Evolutionary conservation across 2,329 filamentous ascomycete genomes (phyloP).

Genomic region (Ophiostoma himal-ulmi): DNA sequence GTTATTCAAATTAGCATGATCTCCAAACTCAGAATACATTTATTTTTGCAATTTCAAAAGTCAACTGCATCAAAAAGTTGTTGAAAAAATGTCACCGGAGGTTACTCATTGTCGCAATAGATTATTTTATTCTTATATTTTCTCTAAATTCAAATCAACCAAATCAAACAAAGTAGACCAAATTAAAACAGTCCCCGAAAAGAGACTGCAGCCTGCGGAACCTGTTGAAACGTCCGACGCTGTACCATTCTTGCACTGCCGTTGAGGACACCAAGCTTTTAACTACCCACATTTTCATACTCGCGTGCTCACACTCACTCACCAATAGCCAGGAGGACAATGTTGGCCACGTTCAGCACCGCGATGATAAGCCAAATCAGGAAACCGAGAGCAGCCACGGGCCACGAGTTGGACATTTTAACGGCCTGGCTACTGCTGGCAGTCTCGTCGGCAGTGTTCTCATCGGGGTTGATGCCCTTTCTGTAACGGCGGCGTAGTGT

Average conservation of each 20-base stretch:
- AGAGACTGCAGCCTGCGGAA: neutral
- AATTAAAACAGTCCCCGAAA: neutral
- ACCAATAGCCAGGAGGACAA: conserved; percentile 56
- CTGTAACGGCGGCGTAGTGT: conserved; percentile 25
- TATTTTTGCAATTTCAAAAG: no score
- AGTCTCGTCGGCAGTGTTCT: conserved; percentile 16
- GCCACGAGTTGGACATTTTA: conserved; percentile 68
- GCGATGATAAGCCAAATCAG: conserved; percentile 69
- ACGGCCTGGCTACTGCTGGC: conserved; percentile 31
- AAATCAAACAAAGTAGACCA: neutral
- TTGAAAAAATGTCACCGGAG: no score
- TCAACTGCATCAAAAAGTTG: no score
- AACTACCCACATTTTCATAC: neutral
- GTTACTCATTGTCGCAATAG: no score
- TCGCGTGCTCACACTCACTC: neutral
- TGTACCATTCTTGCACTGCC: neutral
- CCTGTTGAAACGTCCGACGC: neutral
- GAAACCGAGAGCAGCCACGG: conserved; percentile 49
- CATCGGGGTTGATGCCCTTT: conserved; percentile 24
- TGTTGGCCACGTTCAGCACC: conserved; percentile 69
- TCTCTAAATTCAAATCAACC: no score
- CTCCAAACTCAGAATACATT: no score
- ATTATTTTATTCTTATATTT: no score
- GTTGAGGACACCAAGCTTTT: neutral
- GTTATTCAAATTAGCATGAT: no score